Evolutionary conservation across 2,329 filamentous ascomycete species (phyloP), one percentile per base, ranked within the genome.

Genomic region (Metarhizium robertsii): DNA sequence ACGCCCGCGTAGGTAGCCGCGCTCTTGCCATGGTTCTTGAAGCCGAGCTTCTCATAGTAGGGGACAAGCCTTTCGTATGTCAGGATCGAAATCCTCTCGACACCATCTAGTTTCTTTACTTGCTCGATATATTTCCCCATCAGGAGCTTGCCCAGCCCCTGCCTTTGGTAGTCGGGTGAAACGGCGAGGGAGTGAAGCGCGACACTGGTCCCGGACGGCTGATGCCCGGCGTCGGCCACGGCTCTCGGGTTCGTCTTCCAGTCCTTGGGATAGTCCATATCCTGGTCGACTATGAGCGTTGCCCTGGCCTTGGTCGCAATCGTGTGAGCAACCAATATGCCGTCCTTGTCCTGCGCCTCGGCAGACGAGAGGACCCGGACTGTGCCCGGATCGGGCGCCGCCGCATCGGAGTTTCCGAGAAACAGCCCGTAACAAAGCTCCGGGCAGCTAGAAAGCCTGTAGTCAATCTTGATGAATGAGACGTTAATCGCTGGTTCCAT

Each of bases 1-100:
- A 68, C 59, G 2, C 66, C 65, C 2, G 65, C 66, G 45, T 68
- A 67, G 18, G 59, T 60, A 11, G 60, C 66, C 4, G 61, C 60
- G 43, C 66, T 68, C 54, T 65, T 69, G 13, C 66, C 66, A 6
- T 65, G 62, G 54, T 68, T 61, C 13, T 61, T 60, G 30, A 69
- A 69, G 0, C 67, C 67, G 6, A 69, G 52, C 18, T 59, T 60
- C 25, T 68, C 47, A n/a, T 68, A 68, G 42, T 65, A 68, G 7
- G 65, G 58, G 0, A 68, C 62, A 1, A 68, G 62, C 1, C 59
- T 59, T 18, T 67, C 65, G 16, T 68, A 67, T 0, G 66, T 68
- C 40, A 68, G 36, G 45, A 68, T 66, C 1, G 66, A 61, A 14
- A 68, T 60, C 2, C 66, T 62, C 11, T 67, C 64, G 2, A 56